These are phyloP conservation scores for Pichia inconspicua DNA, from an alignment of 1,139 yeast species.

Conservation along the genomic window DNA sequence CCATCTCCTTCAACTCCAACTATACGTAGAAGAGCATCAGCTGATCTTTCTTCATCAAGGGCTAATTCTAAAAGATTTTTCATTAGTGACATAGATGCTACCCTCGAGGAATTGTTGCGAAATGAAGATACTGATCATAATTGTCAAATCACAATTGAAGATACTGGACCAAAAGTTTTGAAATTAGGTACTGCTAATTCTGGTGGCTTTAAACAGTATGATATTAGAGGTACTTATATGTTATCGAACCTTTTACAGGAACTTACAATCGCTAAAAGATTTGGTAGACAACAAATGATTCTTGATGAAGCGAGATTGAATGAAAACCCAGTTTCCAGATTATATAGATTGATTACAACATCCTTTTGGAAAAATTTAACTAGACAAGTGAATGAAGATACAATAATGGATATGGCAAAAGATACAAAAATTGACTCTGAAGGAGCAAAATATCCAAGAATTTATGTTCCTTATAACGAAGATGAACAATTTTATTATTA, in stretches of 20 bases:
- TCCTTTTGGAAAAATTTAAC: conserved; percentile 81
- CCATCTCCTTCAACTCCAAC: conserved; percentile 14
- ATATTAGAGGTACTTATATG: conserved; percentile 86
- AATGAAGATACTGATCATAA: conserved; percentile 85
- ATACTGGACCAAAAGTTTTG: conserved; percentile 85
- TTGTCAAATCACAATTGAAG: conserved; percentile 86
- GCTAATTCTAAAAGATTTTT: conserved; percentile 47
- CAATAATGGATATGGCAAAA: conserved; percentile 62
- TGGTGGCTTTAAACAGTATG: conserved; percentile 65
- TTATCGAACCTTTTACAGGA: conserved; percentile 83
- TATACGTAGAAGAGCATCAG: conserved; percentile 51
- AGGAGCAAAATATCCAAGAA: conserved; percentile 53
- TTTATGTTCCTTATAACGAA: conserved; percentile 69
- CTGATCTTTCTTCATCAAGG: conserved; percentile 45
- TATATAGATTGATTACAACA: conserved; percentile 65
- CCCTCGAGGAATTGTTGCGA: conserved; percentile 59
- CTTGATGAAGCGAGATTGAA: conserved; percentile 77
- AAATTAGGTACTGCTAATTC: conserved; percentile 80
- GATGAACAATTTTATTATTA: conserved; percentile 70
- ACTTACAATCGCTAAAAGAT: conserved; percentile 74
- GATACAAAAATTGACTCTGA: conserved; percentile 72
- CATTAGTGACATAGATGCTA: conserved; percentile 67
- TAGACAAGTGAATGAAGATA: conserved; percentile 55
- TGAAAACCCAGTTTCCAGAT: conserved; percentile 80
- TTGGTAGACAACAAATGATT: conserved; percentile 69